Evolutionary conservation across 2,329 filamentous ascomycete species (phyloP), one percentile per base, ranked within the genome.

Genomic region (Blastomyces percursus): DNA sequence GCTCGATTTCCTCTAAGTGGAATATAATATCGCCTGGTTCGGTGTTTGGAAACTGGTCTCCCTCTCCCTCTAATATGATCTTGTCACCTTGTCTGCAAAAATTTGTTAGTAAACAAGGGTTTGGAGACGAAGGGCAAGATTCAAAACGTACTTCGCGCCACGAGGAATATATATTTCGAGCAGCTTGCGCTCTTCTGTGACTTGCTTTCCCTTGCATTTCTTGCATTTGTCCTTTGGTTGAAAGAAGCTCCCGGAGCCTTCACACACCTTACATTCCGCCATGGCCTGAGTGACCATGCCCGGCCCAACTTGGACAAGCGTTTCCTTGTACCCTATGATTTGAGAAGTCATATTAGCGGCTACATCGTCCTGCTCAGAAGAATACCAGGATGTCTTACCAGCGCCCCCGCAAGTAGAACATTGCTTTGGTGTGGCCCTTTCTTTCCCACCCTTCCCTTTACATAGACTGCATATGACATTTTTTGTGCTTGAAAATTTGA

Each of bases 161-260:
- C 89, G 86, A 11, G 93, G 91, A 64, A 99, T 96, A 78, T 97
- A 97, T 60, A 99, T 87, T 78, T 99, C 94, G 64, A 99, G 81
- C 3, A 93, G 89, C 79, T 97, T 99, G 77, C 90, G 94, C 77
- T 94, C 89, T 70, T 91, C 88, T 54, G 86, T 85, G 16, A 90
- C 91, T 66, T 90, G 85, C 75, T 89, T 90, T 71, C 94, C 94
- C 79, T 97, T 97, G 85, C 94, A 99, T 81, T 94, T 96, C 82
- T 96, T 96, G 82, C 94, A 99, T 73, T 91, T 90, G 72, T 99
- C 94, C 81, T 97, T 97, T 72, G 96, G 91, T 76, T 93, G 93
- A 79, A 86, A 96, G 71, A 92, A 86, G 71, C 87, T 86, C 6
- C 94, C 94, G n/a, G 86, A 84, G 42, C 92, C 93, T 64, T 86